phyloP scores from a whole-genome alignment of 106 monocot species.

The Cymbidium sinense region DNA sequence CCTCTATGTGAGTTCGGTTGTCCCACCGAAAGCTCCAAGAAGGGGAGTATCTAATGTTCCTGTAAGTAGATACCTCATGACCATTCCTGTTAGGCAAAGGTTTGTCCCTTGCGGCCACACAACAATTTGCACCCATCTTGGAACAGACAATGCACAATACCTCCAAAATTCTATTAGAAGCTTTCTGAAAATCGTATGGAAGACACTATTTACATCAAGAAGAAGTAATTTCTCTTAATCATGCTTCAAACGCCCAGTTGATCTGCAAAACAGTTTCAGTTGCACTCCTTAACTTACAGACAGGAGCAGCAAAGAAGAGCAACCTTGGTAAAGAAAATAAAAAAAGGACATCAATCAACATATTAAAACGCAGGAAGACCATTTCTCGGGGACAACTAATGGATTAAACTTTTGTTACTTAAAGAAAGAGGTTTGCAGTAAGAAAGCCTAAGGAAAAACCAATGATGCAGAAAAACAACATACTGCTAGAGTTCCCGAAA shows the following conservation, averaged over 20 bases:
- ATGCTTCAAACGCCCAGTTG: background rate
- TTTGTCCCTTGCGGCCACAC: slow-evolving; percentile 58
- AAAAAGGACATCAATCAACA: background rate
- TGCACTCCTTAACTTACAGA: background rate
- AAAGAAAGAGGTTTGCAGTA: background rate
- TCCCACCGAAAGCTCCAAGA: slow-evolving; percentile 97
- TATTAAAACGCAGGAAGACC: background rate
- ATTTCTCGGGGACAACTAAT: background rate
- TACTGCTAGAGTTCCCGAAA: background rate
- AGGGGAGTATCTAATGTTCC: slow-evolving; percentile 72
- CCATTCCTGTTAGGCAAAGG: slow-evolving; percentile 15
- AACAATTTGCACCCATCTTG: slow-evolving; percentile 89
- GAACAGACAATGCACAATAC: background rate
- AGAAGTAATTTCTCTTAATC: background rate
- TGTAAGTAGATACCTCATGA: slow-evolving; percentile 45
- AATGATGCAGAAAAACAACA: background rate
- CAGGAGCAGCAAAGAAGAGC: background rate
- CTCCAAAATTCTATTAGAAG: background rate
- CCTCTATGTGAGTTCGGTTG: slow-evolving; percentile 90
- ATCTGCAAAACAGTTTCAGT: background rate
- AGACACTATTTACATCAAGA: slow-evolving; percentile 6
- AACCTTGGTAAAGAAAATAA: background rate
- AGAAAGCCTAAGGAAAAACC: background rate
- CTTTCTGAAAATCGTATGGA: background rate
- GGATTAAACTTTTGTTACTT: background rate